Evolutionary conservation across 2,329 filamentous ascomycete genomes (phyloP).

Genomic region (Stemphylium lycopersici): DNA sequence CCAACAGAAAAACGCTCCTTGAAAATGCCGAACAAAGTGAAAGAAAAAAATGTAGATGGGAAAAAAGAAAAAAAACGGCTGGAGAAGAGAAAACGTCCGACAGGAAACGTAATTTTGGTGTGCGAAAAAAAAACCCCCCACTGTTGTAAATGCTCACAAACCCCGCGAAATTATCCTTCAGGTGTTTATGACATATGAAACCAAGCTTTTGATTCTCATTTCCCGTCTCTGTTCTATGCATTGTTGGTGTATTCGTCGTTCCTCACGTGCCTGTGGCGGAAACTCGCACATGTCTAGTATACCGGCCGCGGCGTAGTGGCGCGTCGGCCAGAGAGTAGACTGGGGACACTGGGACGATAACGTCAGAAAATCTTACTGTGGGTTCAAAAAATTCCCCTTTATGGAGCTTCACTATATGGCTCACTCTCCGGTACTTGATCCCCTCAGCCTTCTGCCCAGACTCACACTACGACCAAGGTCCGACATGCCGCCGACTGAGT

Average conservation of each 20-base stretch:
- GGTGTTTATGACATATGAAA: not conserved
- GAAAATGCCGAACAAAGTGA: not conserved
- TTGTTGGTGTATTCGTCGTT: not conserved
- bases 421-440: constrained; percentile 44
- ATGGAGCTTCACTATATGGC: constrained; percentile 14
- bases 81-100: not conserved
- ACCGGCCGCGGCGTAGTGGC: constrained; percentile 9
- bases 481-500: constrained; percentile 35
- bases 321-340: constrained; percentile 24
- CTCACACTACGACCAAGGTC: constrained; percentile 39
- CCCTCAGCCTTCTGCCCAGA: constrained; percentile 36
- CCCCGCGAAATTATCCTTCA: not conserved
- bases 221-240: not conserved
- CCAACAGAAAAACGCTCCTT: not conserved
- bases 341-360: constrained; percentile 32
- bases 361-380: constrained; percentile 35
- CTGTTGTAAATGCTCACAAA: not conserved
- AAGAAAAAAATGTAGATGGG: not conserved
- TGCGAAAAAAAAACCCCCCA: not conserved
- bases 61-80: not conserved
- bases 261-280: not conserved
- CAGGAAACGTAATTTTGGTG: not conserved
- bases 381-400: constrained; percentile 1
- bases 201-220: not conserved
- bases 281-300: not conserved